Conservation (phyloP, 768 basidiomycete genomes). For the Naematelia encephala region DNA sequence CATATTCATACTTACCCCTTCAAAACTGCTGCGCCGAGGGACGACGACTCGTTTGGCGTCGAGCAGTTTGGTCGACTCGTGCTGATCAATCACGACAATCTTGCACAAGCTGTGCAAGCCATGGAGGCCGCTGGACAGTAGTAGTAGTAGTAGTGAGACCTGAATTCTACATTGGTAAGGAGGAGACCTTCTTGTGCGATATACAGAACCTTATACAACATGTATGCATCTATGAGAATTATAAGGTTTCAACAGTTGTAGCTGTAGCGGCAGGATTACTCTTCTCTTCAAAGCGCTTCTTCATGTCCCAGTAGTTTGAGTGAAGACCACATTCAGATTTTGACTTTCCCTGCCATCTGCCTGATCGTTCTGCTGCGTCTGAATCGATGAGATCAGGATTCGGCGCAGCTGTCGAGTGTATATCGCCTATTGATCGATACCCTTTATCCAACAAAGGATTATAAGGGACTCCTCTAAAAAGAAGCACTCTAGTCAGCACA, state of each 20-base stretch:
- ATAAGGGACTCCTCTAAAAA: conserved; percentile 66
- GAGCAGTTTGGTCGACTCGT: conserved; percentile 67
- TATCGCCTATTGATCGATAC: conserved; percentile 93
- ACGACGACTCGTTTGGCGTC: conserved; percentile 67
- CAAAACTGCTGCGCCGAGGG: conserved; percentile 58
- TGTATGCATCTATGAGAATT: not conserved
- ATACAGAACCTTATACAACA: not conserved
- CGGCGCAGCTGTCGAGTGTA: conserved; percentile 78
- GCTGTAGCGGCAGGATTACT: not conserved
- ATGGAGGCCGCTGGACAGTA: conserved; percentile 35
- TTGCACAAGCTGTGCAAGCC: conserved; percentile 22
- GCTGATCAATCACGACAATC: conserved; percentile 51
- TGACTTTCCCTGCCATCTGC: conserved; percentile 78
- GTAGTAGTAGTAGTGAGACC: not conserved
- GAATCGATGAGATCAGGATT: conserved; percentile 51
- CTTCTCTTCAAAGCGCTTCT: conserved; percentile 45
- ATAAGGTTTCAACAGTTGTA: not conserved
- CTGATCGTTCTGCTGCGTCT: conserved; percentile 75
- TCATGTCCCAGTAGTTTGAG: conserved; percentile 73
- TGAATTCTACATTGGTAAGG: not conserved
- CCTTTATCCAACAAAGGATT: conserved; percentile 86
- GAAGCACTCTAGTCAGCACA: not conserved
- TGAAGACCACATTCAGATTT: conserved; percentile 98
- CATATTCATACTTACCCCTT: conserved; percentile 60
- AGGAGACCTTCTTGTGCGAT: too few species aligned